These are phyloP conservation scores for Coemansia sp. DNA, from an alignment of 192 early-diverging fungal species.

Conservation along the genomic window DNA sequence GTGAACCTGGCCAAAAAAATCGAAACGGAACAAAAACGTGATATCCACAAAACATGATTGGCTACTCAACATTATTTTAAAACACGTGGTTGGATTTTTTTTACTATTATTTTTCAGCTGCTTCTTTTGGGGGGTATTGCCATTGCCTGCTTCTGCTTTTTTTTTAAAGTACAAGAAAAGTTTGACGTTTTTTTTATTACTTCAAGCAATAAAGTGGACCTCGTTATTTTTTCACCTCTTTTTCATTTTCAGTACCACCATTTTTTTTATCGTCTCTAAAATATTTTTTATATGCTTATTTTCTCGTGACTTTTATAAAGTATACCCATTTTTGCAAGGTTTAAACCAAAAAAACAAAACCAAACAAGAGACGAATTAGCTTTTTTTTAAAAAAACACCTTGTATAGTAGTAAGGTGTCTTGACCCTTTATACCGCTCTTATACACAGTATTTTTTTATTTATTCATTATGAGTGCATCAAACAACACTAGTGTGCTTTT, in stretches of 20 bases:
- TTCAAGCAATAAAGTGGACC: no score
- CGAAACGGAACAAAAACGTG: constrained; percentile 34
- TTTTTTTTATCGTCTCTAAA: background rate
- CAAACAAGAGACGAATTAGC: no score
- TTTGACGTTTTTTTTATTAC: constrained; percentile 1
- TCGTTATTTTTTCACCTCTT: background rate
- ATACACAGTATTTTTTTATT: background rate
- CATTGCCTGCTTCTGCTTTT: no score
- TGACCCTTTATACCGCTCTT: background rate
- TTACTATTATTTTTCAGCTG: constrained; percentile 1
- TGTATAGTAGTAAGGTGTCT: no score
- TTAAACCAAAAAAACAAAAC: background rate
- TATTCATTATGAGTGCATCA: background rate
- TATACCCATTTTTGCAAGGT: constrained; percentile 22
- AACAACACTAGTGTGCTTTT: constrained; percentile 32
- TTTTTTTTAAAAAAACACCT: no score
- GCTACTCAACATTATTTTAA: background rate
- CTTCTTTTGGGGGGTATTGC: no score
- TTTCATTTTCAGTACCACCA: background rate
- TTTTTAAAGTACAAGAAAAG: background rate
- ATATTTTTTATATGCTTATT: background rate
- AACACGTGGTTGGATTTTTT: constrained; percentile 50
- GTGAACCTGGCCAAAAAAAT: constrained; percentile 24
- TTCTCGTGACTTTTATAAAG: constrained; percentile 15
- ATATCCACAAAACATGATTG: constrained; percentile 24